Conservation (phyloP, 805 yeast species). For the Starmerella tilneyi region DNA sequence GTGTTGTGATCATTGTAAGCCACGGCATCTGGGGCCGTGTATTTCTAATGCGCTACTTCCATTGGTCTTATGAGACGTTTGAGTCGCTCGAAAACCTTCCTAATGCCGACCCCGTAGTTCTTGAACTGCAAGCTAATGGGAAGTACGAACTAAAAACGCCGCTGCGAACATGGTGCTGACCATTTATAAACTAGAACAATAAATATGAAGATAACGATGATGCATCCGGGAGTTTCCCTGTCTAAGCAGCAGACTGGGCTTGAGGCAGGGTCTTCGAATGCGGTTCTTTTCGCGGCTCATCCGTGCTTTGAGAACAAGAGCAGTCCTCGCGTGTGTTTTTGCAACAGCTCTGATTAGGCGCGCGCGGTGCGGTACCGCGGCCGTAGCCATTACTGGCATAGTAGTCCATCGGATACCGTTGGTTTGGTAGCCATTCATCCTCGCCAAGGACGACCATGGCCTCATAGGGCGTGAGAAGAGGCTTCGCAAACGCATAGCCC, state of each 20-base stretch:
- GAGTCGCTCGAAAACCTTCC: conserved; percentile 74
- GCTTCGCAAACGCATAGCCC: conserved; percentile 95
- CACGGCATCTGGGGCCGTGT: conserved; percentile 95
- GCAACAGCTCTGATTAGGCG: neutral
- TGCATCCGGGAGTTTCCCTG: neutral
- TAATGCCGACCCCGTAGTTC: conserved; percentile 70
- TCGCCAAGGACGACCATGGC: conserved; percentile 78
- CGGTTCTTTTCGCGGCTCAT: no score
- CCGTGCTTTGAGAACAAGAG: no score
- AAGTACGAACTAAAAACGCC: conserved; percentile 51
- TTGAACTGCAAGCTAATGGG: conserved; percentile 48
- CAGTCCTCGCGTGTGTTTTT: neutral
- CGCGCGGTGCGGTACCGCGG: conserved; percentile 59
- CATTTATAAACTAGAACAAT: neutral
- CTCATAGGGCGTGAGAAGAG: conserved; percentile 89
- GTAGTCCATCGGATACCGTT: conserved; percentile 90
- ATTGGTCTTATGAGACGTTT: conserved; percentile 86
- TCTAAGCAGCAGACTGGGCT: neutral
- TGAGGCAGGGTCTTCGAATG: no score
- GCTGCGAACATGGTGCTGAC: conserved; percentile 31
- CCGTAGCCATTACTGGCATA: conserved; percentile 86
- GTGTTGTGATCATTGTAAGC: conserved; percentile 71
- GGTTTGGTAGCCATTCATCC: conserved; percentile 37
- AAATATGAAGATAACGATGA: neutral
- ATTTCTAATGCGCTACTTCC: conserved; percentile 84